Percentiles rank a stretch among this genome's conserved stretches.
Evolutionary conservation across 805 yeast genomes (phyloP).

Genomic region (Cyberlindnera mycetangii): DNA sequence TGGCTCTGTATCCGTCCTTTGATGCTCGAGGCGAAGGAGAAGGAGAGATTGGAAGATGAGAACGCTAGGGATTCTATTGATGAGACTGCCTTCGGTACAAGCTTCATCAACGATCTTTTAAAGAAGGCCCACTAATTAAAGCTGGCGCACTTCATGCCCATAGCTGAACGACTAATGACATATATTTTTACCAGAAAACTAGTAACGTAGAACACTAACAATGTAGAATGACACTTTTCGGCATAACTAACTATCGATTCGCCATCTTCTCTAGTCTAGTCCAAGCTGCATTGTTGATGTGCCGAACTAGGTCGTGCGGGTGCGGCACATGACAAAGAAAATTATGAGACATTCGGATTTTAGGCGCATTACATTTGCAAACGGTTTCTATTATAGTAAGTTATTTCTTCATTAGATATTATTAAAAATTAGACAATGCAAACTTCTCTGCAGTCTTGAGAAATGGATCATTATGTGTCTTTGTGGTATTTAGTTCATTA

Average conservation of each 20-base stretch:
- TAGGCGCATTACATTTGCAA: no score
- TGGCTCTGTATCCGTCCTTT: slow-evolving; percentile 64
- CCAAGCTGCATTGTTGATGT: neutral
- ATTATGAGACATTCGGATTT: no score
- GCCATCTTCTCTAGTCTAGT: neutral
- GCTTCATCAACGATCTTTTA: slow-evolving; percentile 15
- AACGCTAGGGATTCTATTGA: neutral
- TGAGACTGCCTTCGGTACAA: slow-evolving; percentile 10
- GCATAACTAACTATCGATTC: no score
- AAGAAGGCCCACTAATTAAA: slow-evolving; percentile 8
- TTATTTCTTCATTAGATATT: slow-evolving; percentile 5
- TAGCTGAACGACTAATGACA: neutral
- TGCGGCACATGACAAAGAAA: no score
- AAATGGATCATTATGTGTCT: slow-evolving; percentile 1
- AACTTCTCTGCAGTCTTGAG: neutral
- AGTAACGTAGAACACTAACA: no score
- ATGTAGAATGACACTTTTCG: no score
- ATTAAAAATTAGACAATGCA: neutral
- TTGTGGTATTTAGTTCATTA: slow-evolving; percentile 8
- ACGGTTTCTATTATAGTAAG: neutral
- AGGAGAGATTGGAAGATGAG: slow-evolving; percentile 9
- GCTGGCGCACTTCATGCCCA: neutral
- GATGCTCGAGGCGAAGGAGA: slow-evolving; percentile 47
- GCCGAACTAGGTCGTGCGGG: no score
- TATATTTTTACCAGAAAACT: neutral